These are phyloP conservation scores for Barbarea vulgaris DNA, from an alignment of 345 rosid genomes.

Conservation along the genomic window DNA sequence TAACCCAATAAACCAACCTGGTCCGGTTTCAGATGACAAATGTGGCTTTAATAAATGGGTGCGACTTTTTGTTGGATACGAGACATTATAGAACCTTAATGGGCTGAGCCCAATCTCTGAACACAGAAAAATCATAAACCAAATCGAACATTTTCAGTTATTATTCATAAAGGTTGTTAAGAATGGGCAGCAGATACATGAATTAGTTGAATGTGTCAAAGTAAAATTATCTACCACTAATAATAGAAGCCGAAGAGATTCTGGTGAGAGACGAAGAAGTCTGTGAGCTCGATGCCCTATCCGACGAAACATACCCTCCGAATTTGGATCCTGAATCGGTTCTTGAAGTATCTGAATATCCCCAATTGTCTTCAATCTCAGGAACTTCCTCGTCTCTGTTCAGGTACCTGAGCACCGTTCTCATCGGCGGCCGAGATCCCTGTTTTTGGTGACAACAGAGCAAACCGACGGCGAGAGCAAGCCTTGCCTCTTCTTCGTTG, in stretches of 20 bases:
- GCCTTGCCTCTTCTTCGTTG: slow-evolving; percentile 46
- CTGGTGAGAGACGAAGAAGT: slow-evolving; percentile 36
- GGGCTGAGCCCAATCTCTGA: not conserved
- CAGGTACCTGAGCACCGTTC: slow-evolving; percentile 54
- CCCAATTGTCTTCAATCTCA: slow-evolving; percentile 30
- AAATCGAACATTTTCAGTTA: not conserved
- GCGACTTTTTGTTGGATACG: not conserved
- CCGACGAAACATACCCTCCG: slow-evolving; percentile 32
- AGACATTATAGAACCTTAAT: not conserved
- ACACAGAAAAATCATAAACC: not conserved
- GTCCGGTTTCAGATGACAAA: not conserved
- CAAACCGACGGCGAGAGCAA: slow-evolving; percentile 55
- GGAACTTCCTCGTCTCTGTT: slow-evolving; percentile 58
- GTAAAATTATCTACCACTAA: slow-evolving; percentile 46
- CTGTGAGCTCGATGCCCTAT: slow-evolving; percentile 24
- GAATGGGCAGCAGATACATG: not conserved
- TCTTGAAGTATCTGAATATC: slow-evolving; percentile 23
- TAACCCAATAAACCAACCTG: not conserved
- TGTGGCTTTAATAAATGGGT: not conserved
- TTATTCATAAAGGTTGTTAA: not conserved
- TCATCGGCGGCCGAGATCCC: slow-evolving; percentile 57
- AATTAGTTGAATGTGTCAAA: not conserved
- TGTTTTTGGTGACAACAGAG: slow-evolving; percentile 53
- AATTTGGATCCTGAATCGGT: slow-evolving; percentile 19
- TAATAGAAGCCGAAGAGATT: slow-evolving; percentile 42